These are phyloP conservation scores for Collybia mongolica DNA, from an alignment of 768 basidiomycete genomes.

Conservation along the genomic window DNA sequence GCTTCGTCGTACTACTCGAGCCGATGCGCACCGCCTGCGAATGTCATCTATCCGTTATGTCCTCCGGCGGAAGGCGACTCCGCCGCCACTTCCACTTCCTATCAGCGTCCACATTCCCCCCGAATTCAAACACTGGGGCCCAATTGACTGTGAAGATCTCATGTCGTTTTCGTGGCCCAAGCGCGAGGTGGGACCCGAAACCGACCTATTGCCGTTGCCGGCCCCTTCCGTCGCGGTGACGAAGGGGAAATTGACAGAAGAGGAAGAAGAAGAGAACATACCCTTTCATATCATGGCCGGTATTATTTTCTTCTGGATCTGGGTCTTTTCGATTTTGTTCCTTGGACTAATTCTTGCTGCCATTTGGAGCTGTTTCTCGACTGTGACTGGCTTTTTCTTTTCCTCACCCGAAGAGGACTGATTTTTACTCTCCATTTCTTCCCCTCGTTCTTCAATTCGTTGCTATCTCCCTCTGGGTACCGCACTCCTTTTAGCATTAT, in stretches of 20 bases:
- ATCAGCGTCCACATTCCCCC: not conserved
- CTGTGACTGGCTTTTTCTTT: not conserved
- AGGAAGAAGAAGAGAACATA: not conserved
- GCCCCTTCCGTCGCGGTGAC: not conserved
- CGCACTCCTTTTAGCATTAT: not conserved
- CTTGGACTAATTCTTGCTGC: not conserved
- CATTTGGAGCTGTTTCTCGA: not conserved
- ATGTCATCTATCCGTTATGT: constrained; percentile 8
- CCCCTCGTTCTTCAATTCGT: not conserved
- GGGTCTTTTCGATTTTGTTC: not conserved
- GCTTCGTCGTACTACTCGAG: constrained; percentile 14
- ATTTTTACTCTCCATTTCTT: not conserved
- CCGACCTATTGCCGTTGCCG: not conserved
- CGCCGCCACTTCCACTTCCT: not conserved
- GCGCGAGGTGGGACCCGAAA: not conserved
- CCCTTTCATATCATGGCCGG: not conserved
- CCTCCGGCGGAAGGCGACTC: not conserved
- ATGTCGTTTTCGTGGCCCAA: not conserved
- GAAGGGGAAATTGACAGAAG: not conserved
- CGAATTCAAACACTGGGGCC: not conserved
- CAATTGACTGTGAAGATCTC: constrained; percentile 9
- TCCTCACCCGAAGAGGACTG: not conserved
- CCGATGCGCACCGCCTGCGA: constrained; percentile 8
- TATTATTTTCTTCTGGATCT: not conserved
- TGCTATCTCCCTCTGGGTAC: not conserved